These are phyloP conservation scores for Microbotryomycetes sp. DNA, from an alignment of 1,284 basidiomycete genomes.

Conservation along the genomic window DNA sequence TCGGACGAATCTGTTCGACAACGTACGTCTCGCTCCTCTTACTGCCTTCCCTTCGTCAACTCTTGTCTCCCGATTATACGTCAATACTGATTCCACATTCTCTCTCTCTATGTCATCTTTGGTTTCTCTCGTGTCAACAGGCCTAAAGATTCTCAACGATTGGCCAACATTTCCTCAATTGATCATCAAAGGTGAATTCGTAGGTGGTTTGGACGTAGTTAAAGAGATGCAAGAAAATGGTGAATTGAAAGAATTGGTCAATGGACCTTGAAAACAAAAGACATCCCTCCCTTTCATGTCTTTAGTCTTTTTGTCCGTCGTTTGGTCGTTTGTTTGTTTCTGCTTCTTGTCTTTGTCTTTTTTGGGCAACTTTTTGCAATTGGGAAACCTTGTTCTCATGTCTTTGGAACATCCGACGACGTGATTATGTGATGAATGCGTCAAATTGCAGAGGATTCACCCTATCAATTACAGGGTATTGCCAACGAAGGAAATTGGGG, in stretches of 20 bases:
- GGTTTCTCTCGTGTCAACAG: conserved; percentile 35
- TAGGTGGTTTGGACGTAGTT: conserved; percentile 55
- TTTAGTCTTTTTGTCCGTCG: too few species aligned
- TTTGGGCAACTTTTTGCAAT: too few species aligned
- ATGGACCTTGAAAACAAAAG: not conserved
- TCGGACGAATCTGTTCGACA: conserved; percentile 62
- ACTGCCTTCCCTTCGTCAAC: not conserved
- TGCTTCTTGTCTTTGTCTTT: too few species aligned
- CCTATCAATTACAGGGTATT: too few species aligned
- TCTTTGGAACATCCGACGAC: too few species aligned
- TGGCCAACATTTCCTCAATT: conserved; percentile 65
- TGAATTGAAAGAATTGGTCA: conserved; percentile 58
- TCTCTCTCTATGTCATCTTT: not conserved
- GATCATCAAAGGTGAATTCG: conserved; percentile 62
- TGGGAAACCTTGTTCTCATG: too few species aligned
- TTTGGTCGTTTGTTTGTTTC: too few species aligned
- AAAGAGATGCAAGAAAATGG: conserved; percentile 49
- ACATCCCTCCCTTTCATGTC: too few species aligned
- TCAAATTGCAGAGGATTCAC: too few species aligned
- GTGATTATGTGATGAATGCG: too few species aligned
- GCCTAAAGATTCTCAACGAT: conserved; percentile 56
- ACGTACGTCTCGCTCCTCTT: conserved; percentile 42
- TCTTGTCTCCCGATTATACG: too few species aligned
- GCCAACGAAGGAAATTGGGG: too few species aligned
- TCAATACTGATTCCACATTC: not conserved